A percentile compares a stretch with the other conserved stretches of the same genome.
Conservation (phyloP, 2,329 filamentous ascomycete genomes). For the Didymella exigua region DNA sequence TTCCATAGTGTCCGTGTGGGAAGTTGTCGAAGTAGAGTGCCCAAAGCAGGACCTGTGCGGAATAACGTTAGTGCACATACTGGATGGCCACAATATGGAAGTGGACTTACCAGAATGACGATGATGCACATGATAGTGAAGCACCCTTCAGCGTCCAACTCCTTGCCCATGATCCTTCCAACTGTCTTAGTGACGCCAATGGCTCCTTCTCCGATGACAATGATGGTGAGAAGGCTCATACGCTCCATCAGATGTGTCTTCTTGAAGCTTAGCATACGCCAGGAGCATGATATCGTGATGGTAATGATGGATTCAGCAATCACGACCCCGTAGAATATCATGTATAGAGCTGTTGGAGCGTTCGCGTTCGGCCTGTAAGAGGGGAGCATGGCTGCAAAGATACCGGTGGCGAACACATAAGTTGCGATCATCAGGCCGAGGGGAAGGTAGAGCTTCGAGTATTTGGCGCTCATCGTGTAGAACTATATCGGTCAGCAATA, state of each 20-base stretch:
- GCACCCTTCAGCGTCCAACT: conserved; percentile 43
- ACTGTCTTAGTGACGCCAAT: conserved; percentile 66
- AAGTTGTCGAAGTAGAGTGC: conserved; percentile 66
- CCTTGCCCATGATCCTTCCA: conserved; percentile 45
- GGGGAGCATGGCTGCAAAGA: conserved; percentile 44
- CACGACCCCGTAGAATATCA: conserved; percentile 53
- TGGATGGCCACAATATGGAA: not conserved
- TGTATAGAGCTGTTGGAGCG: conserved; percentile 32
- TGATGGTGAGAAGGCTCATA: conserved; percentile 67
- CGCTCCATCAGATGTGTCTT: conserved; percentile 68
- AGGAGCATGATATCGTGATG: conserved; percentile 61
- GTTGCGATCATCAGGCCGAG: conserved; percentile 38
- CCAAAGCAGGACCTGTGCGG: conserved; percentile 61
- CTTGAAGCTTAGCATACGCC: conserved; percentile 64
- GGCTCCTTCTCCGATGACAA: conserved; percentile 70
- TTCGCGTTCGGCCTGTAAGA: conserved; percentile 32
- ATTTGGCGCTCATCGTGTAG: conserved; percentile 37
- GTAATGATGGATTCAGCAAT: conserved; percentile 59
- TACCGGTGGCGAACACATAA: conserved; percentile 35
- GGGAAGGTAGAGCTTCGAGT: conserved; percentile 43
- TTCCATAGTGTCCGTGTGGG: conserved; percentile 57
- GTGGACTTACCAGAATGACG: conserved; percentile 37
- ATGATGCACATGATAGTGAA: conserved; percentile 47
- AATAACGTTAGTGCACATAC: not conserved
- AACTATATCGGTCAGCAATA: conserved; percentile 19